Evolutionary conservation across 2,329 filamentous ascomycete genomes (phyloP), one percentile per base, ranked within the genome.

Genomic region (Aspergillus quadricinctus): DNA sequence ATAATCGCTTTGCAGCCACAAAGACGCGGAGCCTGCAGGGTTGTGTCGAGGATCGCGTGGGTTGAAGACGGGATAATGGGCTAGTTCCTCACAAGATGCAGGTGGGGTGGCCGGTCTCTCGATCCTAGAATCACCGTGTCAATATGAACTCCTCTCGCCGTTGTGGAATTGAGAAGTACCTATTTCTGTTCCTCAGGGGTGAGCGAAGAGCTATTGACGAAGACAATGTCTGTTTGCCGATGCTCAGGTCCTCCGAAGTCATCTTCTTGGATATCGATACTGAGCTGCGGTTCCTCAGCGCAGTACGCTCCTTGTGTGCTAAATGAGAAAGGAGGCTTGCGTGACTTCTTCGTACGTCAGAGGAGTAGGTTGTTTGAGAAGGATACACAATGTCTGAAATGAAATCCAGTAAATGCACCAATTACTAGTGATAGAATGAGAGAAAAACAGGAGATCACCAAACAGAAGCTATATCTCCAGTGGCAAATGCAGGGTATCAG

Each of bases 21-120:
- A 31, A 17, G 52, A 50, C 11, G 50, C 49, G 4, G 52, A 29
- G n/a, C 37, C 48, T 8, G 64, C 48, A 45, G 72, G 66, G 27
- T 73, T 74, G 50, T 75, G 73, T 28, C 68, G 63, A 56, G 72
- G 70, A 50, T 75, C 65, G n/a, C 55, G 58, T 29, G 71, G 69
- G 49, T 74, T 64, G 52, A 69, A 75, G 14, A 75, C 37, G 2
- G 72, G 71, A 56, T 75, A 75, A 56, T 73, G 67, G 8, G 55
- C 53, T 31, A 59, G 68, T 58, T 75, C 72, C 48, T 69, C 59
- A 49, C 69, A 74, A 3, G 64, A 63, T 41, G 64, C 65, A 27
- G 59, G 45, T 45, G 52, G 54, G 28, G 52, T 48, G 23, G 60
- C 25, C 45, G 51, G 27, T 46, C 58, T 50, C 27, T 52, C 40